Conservation (phyloP, 352 stramenopile genomes). For the Phytophthora aleatoria region DNA sequence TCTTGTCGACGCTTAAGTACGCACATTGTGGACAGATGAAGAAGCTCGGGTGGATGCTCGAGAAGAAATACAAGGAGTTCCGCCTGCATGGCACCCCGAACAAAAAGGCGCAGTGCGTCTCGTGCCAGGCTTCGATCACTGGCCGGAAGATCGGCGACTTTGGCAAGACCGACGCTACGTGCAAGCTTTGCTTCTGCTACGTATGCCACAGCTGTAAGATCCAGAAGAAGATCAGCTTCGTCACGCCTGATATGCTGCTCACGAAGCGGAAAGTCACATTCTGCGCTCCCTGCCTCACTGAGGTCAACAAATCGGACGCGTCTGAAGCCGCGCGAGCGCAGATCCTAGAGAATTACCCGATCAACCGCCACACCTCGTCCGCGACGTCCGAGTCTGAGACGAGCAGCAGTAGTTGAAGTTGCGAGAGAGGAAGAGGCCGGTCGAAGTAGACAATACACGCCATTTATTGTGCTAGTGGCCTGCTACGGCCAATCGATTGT, state of each 20-base stretch:
- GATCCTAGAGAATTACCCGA: slow-evolving; percentile 29
- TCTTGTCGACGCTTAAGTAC: slow-evolving; percentile 30
- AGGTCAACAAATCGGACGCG: slow-evolving; percentile 27
- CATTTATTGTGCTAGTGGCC: slow-evolving; percentile 8
- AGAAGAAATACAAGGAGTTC: slow-evolving; percentile 35
- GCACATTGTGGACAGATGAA: slow-evolving; percentile 43
- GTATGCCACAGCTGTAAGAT: slow-evolving; percentile 43
- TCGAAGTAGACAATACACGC: slow-evolving; percentile 12
- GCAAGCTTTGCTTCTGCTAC: slow-evolving; percentile 37
- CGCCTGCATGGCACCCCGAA: slow-evolving; percentile 19
- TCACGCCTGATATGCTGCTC: slow-evolving; percentile 32
- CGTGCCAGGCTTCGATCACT: slow-evolving; percentile 21
- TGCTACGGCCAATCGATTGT: background rate
- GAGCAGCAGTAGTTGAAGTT: slow-evolving; percentile 25
- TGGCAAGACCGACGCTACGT: slow-evolving; percentile 37
- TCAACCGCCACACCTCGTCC: slow-evolving; percentile 18
- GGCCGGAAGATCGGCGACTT: slow-evolving; percentile 29
- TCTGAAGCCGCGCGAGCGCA: slow-evolving; percentile 29
- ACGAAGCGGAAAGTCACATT: slow-evolving; percentile 38
- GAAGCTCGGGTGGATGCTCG: slow-evolving; percentile 42
- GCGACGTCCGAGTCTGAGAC: slow-evolving; percentile 26
- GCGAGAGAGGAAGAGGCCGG: background rate
- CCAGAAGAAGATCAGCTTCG: slow-evolving; percentile 45
- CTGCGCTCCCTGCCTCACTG: slow-evolving; percentile 30
- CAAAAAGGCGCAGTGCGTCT: slow-evolving; percentile 31